Evolutionary conservation across 805 yeast genomes (phyloP), one percentile per base, ranked within the genome.

Genomic region (Diddensiella caesifluorescens): DNA sequence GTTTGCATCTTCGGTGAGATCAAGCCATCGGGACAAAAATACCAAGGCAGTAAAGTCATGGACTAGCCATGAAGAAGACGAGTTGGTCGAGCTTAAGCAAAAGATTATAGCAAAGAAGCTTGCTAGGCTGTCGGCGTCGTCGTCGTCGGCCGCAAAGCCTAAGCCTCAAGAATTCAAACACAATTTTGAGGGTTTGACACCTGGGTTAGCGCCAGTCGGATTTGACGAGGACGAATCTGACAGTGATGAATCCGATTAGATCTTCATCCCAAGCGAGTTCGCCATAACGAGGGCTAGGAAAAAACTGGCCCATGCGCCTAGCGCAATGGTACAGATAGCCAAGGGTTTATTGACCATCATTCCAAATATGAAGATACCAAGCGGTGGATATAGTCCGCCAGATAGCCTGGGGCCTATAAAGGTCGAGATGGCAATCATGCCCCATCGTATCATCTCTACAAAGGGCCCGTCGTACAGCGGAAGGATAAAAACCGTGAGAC

Each of bases 121-220:
- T 10, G 33, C 41, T 12, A 21, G 27, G 33, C 26, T n/a, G 15
- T 22, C 41, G 16, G 22, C 20, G 13, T 30, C 28, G 7, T 15
- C 22, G 23, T 20, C 37, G 18, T 9, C 35, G 2, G 26, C 38
- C 21, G 5, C 16, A 4, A 13, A 15, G 10, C n/a, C 20, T 7
- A 26, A 19, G n/a, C 9, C n/a, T 22, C 6, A 25, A 25, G 32
- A 20, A 10, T 20, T 6, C 26, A 16, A 26, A 10, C 29, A 39
- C n/a, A 15, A 35, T 20, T 39, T 45, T 44, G 31, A 45, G 3
- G 57, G 57, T 0, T 37, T 55, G 27, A 55, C 59, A 7, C 59
- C 59, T 7, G 59, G 59, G 6, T 38, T 55, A 13, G 59, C 57
- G 15, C 57, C 57, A 9, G 56, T 55, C 22, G 59, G 49, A 22